Evolutionary conservation across 495 filamentous ascomycete species (phyloP).

Genomic region (Neurospora tetrasperma): DNA sequence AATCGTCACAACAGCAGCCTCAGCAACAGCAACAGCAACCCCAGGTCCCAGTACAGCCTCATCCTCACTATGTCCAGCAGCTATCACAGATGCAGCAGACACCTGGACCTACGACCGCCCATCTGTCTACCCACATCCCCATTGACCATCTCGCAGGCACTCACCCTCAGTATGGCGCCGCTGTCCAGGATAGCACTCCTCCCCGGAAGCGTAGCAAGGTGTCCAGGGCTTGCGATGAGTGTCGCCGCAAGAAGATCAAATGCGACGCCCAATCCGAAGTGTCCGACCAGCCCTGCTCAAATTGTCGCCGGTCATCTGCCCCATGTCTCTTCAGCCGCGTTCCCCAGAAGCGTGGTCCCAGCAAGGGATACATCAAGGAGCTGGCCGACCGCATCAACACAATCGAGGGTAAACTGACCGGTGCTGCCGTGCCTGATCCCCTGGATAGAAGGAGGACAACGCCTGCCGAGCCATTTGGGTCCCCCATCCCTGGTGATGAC

Average conservation of each 20-base stretch:
- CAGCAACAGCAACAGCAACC: constrained; percentile 10
- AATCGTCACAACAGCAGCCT: constrained; percentile 3
- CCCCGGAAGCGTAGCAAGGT: constrained; percentile 83
- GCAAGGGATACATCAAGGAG: constrained; percentile 98
- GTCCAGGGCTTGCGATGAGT: constrained; percentile 90
- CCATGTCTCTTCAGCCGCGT: constrained; percentile 84
- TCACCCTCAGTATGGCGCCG: constrained; percentile 12
- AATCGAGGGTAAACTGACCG: constrained; percentile 55
- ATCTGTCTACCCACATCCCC: constrained; percentile 26
- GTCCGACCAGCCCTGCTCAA: constrained; percentile 70
- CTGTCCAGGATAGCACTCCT: constrained; percentile 46
- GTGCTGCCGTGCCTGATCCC: constrained; percentile 16
- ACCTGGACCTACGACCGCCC: constrained; percentile 12
- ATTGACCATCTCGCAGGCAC: constrained; percentile 17
- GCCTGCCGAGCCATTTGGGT: constrained; percentile 27
- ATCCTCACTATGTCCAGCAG: constrained; percentile 9
- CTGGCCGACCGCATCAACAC: constrained; percentile 78
- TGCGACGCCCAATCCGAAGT: constrained; percentile 81
- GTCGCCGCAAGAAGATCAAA: constrained; percentile 90
- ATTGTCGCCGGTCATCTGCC: constrained; percentile 67
- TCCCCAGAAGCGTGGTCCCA: constrained; percentile 89
- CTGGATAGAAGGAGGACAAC: constrained; percentile 21
- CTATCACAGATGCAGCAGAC: constrained; percentile 3
- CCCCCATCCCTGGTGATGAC: constrained; percentile 24
- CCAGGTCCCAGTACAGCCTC: not conserved